phyloP scores from a whole-genome alignment of 2,329 filamentous ascomycete species.

The Curvularia verruculosa region DNA sequence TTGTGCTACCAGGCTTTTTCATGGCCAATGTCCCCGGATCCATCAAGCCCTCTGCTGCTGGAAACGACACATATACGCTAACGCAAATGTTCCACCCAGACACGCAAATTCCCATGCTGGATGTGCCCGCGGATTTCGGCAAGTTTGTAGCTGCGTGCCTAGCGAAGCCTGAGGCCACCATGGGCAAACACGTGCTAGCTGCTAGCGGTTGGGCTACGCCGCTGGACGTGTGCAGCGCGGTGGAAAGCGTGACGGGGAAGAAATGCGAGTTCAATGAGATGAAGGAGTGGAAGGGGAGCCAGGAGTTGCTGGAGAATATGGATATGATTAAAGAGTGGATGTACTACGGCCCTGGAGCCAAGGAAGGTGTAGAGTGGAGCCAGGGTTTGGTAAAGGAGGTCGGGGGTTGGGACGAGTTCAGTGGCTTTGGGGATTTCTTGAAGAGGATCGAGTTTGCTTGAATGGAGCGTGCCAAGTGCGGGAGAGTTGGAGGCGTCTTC shows the following conservation, averaged over 20 bases:
- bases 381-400: background rate
- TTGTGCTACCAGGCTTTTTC: conserved; percentile 61
- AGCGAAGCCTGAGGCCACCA: background rate
- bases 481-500: background rate
- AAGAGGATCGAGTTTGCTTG: background rate
- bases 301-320: conserved; percentile 24
- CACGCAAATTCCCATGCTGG: background rate
- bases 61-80: background rate
- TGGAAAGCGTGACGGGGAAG: conserved; percentile 7
- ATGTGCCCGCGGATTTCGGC: background rate
- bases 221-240: conserved; percentile 14
- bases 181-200: background rate
- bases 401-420: background rate
- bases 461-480: too few relatives aligned
- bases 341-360: conserved; percentile 20
- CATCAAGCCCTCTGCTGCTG: conserved; percentile 27
- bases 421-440: background rate
- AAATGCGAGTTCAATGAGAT: conserved; percentile 14
- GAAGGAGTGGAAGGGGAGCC: conserved; percentile 14
- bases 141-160: background rate
- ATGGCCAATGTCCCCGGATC: conserved; percentile 56
- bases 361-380: conserved; percentile 18
- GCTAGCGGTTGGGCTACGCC: conserved; percentile 13
- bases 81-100: background rate
- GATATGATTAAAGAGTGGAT: conserved; percentile 22